Percentiles rank a stretch among this genome's conserved stretches.
phyloP scores from a whole-genome alignment of 768 basidiomycete genomes.

The Suillus lakei region DNA sequence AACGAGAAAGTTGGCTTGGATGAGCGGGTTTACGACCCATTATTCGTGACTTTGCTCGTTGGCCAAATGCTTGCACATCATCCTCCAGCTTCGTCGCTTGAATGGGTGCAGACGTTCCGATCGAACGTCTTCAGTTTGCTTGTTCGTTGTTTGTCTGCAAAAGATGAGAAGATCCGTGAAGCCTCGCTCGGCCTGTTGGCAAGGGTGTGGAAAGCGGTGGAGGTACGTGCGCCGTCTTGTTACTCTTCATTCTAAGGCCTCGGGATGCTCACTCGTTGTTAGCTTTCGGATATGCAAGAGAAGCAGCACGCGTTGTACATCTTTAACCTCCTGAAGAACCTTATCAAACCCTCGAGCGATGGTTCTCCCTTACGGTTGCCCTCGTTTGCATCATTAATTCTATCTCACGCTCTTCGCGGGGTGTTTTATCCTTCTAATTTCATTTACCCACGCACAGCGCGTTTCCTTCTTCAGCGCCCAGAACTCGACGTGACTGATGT shows the following conservation, averaged over 20 bases:
- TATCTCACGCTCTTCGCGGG: constrained; percentile 80
- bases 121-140: constrained; percentile 79
- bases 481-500: constrained; percentile 82
- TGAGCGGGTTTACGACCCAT: constrained; percentile 73
- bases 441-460: constrained; percentile 83
- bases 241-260: neutral
- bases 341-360: constrained; percentile 46
- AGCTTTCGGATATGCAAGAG: constrained; percentile 78
- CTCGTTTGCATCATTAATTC: constrained; percentile 77
- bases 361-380: constrained; percentile 63
- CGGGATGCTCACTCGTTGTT: constrained; percentile 6
- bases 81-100: constrained; percentile 63
- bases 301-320: constrained; percentile 74
- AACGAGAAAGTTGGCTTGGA: constrained; percentile 34
- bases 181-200: constrained; percentile 66
- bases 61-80: constrained; percentile 66
- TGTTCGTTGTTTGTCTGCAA: constrained; percentile 73
- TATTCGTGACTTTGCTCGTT: constrained; percentile 73
- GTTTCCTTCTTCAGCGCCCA: constrained; percentile 90
- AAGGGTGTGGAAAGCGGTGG: constrained; percentile 60
- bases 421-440: constrained; percentile 89
- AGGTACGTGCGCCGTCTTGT: constrained; percentile 49
- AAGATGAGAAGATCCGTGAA: constrained; percentile 60
- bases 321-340: constrained; percentile 66
- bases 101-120: constrained; percentile 63